Conservation (phyloP, 176 grass and related monocot species). For the Oryza punctata region DNA sequence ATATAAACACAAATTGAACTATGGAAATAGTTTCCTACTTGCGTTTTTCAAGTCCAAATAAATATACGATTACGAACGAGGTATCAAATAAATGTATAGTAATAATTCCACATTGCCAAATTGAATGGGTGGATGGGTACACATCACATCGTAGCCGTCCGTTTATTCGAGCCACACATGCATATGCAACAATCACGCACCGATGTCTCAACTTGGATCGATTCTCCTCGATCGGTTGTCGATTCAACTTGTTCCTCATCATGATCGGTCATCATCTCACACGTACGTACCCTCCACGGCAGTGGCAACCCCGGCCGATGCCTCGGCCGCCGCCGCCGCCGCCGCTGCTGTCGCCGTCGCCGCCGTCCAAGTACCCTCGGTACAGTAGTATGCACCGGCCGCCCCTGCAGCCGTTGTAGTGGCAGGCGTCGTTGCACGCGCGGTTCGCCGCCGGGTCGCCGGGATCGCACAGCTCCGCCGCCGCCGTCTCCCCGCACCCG, state of each 20-base stretch:
- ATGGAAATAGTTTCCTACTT: no score
- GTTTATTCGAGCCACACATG: not conserved
- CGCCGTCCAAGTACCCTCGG: not conserved
- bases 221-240: no score
- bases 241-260: no score
- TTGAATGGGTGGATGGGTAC: no score
- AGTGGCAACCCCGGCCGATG: conserved; percentile 23
- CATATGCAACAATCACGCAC: not conserved
- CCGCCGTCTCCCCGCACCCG: conserved; percentile 21
- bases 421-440: conserved; percentile 38
- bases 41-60: not conserved
- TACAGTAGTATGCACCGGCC: conserved; percentile 19
- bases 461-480: conserved; percentile 33
- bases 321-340: not conserved
- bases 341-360: not conserved
- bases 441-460: conserved; percentile 15
- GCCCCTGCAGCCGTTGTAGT: conserved; percentile 46
- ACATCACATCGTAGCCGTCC: no score
- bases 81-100: not conserved
- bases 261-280: no score
- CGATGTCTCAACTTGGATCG: not conserved
- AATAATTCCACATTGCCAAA: not conserved
- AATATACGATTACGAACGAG: not conserved
- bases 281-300: conserved; percentile 1
- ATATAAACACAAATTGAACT: not conserved